Percentiles rank a stretch among this genome's conserved stretches.
Conservation (phyloP, 2,329 filamentous ascomycete species). For the Penicillium sp. region DNA sequence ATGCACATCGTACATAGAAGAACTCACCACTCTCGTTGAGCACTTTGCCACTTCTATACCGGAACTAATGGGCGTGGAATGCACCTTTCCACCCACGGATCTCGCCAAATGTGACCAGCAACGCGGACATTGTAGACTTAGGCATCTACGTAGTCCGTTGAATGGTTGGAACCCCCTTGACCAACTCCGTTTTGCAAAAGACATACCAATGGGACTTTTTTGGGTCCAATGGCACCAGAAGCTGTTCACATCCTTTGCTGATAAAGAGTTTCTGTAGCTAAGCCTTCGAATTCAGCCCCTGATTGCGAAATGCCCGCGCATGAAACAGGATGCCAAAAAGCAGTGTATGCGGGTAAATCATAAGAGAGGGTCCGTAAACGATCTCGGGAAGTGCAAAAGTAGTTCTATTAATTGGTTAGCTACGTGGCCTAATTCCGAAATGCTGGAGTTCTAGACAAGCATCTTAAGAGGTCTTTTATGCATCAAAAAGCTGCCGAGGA, state of each 20-base stretch:
- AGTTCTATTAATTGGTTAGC: constrained; percentile 11
- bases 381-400: constrained; percentile 23
- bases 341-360: constrained; percentile 14
- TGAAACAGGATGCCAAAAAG: constrained; percentile 16
- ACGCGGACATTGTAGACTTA: neutral
- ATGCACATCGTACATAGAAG: neutral
- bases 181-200: neutral
- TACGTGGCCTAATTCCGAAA: neutral
- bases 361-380: constrained; percentile 19
- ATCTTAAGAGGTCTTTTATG: no score
- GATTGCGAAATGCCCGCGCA: constrained; percentile 14
- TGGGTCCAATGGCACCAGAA: constrained; percentile 1
- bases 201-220: neutral
- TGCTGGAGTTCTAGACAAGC: no score
- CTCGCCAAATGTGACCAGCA: neutral
- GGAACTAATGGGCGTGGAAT: constrained; percentile 13
- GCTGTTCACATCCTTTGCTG: constrained; percentile 7
- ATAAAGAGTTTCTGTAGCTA: constrained; percentile 14
- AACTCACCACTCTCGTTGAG: constrained; percentile 15
- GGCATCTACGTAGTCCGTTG: constrained; percentile 1
- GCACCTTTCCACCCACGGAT: constrained; percentile 3
- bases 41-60: constrained; percentile 14
- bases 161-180: neutral
- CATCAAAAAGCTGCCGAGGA: no score
- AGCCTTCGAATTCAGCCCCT: constrained; percentile 13